Evolutionary conservation across 108 stramenopile genomes (phyloP).

Genomic region (Heterococcus sp.): DNA sequence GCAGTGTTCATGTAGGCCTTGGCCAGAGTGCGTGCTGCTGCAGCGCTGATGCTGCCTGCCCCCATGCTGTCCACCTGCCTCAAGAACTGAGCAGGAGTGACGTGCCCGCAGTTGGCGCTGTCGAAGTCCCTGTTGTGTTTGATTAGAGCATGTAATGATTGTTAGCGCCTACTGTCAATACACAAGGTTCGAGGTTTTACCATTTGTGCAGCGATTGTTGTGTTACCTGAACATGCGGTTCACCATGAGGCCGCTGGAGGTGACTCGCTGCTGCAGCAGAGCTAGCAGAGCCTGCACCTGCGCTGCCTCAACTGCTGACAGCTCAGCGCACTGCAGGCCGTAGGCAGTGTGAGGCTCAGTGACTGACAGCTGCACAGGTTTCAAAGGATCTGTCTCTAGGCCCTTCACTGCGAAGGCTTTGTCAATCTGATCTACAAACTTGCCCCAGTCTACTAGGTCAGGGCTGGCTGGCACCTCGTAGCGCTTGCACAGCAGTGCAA

Average conservation of each 20-base stretch:
- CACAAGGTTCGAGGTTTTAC: too few relatives aligned
- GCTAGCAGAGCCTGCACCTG: neutral
- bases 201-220: too few relatives aligned
- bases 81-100: neutral
- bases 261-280: neutral
- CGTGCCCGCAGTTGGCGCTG: neutral
- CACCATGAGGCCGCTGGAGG: too few relatives aligned
- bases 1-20: neutral
- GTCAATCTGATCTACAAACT: neutral
- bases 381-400: neutral
- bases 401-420: neutral
- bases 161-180: too few relatives aligned
- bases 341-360: neutral
- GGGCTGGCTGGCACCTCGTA: neutral
- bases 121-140: neutral
- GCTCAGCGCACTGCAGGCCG: neutral
- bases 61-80: neutral
- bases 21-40: neutral
- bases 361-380: neutral
- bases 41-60: neutral
- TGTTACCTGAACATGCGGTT: too few relatives aligned
- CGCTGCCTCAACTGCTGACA: neutral
- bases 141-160: too few relatives aligned
- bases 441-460: neutral
- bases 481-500: neutral